Percentiles rank a stretch among this genome's conserved stretches.
Conservation (phyloP, 2,329 filamentous ascomycete species). For the Whalleya microplaca region DNA sequence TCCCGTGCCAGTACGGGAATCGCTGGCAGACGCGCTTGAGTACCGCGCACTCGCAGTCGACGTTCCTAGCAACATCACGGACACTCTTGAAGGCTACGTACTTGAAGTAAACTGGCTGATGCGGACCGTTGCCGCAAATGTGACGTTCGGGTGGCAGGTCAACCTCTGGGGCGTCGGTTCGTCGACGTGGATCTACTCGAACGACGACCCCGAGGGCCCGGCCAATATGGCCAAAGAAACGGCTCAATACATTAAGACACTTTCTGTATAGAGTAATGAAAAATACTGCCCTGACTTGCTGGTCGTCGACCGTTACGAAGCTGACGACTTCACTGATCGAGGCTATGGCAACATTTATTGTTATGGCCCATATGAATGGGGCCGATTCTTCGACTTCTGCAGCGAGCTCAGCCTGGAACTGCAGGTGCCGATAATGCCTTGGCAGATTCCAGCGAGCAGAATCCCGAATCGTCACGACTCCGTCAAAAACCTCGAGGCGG, state of each 20-base stretch:
- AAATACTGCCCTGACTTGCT: conserved; percentile 5
- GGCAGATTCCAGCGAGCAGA: no score
- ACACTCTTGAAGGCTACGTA: conserved; percentile 5
- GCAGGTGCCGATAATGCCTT: no score
- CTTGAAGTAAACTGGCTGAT: conserved; percentile 8
- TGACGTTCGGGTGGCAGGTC: conserved; percentile 7
- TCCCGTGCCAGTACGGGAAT: conserved; percentile 1
- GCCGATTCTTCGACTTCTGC: no score
- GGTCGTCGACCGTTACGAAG: conserved; percentile 10
- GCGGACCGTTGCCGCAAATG: not conserved
- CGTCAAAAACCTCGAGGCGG: not conserved
- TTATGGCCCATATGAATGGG: no score
- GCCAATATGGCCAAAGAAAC: conserved; percentile 1
- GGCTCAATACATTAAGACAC: conserved; percentile 5
- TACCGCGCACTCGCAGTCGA: not conserved
- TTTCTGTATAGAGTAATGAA: conserved; percentile 1
- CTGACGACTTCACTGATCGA: no score
- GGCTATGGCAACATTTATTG: no score
- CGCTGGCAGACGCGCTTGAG: not conserved
- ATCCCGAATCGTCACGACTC: conserved; percentile 3
- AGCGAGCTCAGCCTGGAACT: no score
- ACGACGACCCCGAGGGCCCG: not conserved
- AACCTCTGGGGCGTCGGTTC: conserved; percentile 4
- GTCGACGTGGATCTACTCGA: conserved; percentile 6
- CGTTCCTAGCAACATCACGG: conserved; percentile 1